Conservation (phyloP, 192 early-diverging fungal genomes). For the Podila epicladia region DNA sequence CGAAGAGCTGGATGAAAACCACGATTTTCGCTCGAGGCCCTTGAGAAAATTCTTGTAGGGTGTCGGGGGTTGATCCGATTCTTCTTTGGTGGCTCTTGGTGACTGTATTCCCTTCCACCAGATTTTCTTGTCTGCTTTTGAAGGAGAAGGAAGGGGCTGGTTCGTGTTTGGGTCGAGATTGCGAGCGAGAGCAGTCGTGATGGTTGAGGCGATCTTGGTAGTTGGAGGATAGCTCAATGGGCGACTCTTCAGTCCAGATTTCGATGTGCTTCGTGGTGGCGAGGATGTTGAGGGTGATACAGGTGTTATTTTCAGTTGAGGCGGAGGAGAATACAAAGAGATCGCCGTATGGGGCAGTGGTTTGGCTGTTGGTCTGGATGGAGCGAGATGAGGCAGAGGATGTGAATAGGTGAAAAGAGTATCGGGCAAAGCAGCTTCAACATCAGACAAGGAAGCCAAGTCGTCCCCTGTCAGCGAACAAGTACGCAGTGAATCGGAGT, state of each 20-base stretch:
- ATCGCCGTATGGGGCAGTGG: background rate
- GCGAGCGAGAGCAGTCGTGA: too few species aligned
- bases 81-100: too few species aligned
- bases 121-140: too few species aligned
- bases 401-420: slow-evolving; percentile 19
- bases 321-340: background rate
- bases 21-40: too few species aligned
- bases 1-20: too few species aligned
- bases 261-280: background rate
- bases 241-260: background rate
- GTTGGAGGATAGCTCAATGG: background rate
- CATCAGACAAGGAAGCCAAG: slow-evolving; percentile 6
- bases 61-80: too few species aligned
- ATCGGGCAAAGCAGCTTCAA: slow-evolving; percentile 4
- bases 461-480: background rate
- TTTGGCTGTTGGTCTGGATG: background rate
- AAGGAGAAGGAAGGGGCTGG: background rate
- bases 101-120: too few species aligned
- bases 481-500: background rate
- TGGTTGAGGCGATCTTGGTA: too few species aligned
- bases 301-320: background rate
- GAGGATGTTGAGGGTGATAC: background rate
- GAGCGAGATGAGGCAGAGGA: slow-evolving; percentile 15
- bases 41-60: too few species aligned
- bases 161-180: background rate